Evolutionary conservation across 768 basidiomycete genomes (phyloP).

Genomic region (Auricularia cornea): DNA sequence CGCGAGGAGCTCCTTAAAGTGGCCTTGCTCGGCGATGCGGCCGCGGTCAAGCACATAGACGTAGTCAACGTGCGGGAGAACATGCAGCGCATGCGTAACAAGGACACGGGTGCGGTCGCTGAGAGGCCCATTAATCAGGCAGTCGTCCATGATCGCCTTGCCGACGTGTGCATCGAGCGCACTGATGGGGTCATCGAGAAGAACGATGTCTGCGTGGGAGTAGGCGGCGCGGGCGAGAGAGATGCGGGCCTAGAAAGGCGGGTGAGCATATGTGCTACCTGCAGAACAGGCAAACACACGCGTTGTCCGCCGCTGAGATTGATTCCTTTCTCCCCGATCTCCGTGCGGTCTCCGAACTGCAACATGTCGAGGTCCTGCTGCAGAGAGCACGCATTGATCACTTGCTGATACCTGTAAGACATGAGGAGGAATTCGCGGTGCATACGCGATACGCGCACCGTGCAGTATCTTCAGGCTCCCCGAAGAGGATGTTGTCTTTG

Average conservation of each 20-base stretch:
- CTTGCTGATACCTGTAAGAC: conserved; percentile 39
- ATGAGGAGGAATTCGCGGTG: background rate
- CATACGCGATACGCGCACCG: conserved; percentile 25
- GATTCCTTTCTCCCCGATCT: conserved; percentile 74
- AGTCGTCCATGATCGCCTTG: conserved; percentile 54
- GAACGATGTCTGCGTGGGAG: conserved; percentile 59
- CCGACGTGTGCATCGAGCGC: conserved; percentile 76
- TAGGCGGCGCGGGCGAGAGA: conserved; percentile 74
- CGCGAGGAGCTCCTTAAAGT: conserved; percentile 35
- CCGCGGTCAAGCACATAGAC: conserved; percentile 58
- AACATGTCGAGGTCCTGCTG: conserved; percentile 64
- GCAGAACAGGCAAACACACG: conserved; percentile 8
- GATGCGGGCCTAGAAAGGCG: conserved; percentile 50
- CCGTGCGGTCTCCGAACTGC: conserved; percentile 58
- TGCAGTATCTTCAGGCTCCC: conserved; percentile 51
- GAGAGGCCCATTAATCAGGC: conserved; percentile 46
- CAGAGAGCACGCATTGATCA: conserved; percentile 59
- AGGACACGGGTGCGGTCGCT: conserved; percentile 49
- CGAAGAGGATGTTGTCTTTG: conserved; percentile 69
- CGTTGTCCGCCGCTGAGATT: conserved; percentile 39
- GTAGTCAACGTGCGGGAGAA: conserved; percentile 51
- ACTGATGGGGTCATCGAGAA: conserved; percentile 75
- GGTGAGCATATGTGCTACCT: background rate
- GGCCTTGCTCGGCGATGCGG: conserved; percentile 50
- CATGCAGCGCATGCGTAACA: conserved; percentile 52